phyloP scores from a whole-genome alignment of 2,329 filamentous ascomycete species.

The Calonectria pseudoreteaudii region DNA sequence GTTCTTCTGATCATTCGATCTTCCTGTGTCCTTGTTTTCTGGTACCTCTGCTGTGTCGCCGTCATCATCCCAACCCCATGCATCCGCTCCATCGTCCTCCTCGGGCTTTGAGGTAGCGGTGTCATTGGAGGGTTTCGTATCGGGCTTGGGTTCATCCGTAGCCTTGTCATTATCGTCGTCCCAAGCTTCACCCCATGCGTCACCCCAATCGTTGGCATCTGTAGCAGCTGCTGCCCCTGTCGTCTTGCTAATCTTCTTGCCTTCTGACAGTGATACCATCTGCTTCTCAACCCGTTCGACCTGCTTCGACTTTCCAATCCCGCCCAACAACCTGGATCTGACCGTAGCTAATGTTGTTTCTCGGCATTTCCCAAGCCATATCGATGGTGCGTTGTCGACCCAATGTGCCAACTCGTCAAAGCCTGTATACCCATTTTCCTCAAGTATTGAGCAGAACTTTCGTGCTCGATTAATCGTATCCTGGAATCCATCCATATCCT shows the following conservation, averaged over 20 bases:
- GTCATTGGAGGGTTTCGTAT: slow-evolving; percentile 30
- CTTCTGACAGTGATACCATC: slow-evolving; percentile 75
- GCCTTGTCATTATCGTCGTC: slow-evolving; percentile 71
- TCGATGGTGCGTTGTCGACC: slow-evolving; percentile 81
- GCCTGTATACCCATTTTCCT: slow-evolving; percentile 71
- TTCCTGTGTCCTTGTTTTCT: slow-evolving; percentile 20
- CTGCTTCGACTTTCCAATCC: slow-evolving; percentile 73
- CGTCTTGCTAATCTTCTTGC: slow-evolving; percentile 70
- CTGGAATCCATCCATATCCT: slow-evolving; percentile 79
- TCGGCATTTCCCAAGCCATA: slow-evolving; percentile 88
- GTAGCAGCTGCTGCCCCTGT: slow-evolving; percentile 60
- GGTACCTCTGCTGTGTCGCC: slow-evolving; percentile 44
- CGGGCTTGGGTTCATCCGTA: slow-evolving; percentile 36
- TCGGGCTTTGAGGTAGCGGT: slow-evolving; percentile 25
- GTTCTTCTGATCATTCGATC: slow-evolving; percentile 36
- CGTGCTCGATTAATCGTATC: slow-evolving; percentile 73
- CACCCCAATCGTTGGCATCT: slow-evolving; percentile 74
- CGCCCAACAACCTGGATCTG: slow-evolving; percentile 74
- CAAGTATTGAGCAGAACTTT: slow-evolving; percentile 73
- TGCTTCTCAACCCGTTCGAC: slow-evolving; percentile 91
- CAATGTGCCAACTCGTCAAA: slow-evolving; percentile 78
- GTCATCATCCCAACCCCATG: slow-evolving; percentile 88
- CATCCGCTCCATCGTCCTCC: slow-evolving; percentile 67
- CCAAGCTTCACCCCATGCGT: slow-evolving; percentile 86
- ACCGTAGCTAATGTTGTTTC: slow-evolving; percentile 83